Evolutionary conservation across 306 rosid genomes (phyloP).

Genomic region (Cucurbita moschata): DNA sequence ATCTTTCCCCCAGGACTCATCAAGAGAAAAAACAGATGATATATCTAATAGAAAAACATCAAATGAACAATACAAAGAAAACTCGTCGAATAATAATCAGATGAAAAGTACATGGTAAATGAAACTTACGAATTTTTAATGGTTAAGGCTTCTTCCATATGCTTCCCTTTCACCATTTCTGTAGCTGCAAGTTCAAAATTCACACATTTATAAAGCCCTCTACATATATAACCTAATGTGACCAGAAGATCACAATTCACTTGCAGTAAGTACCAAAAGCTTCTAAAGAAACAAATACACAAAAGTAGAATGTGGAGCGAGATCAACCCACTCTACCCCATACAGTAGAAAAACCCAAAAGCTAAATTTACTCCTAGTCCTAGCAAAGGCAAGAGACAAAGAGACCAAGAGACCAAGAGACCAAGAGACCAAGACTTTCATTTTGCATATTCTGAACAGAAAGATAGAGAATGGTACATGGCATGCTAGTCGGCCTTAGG

Average conservation of each 20-base stretch:
- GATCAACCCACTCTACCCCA: neutral
- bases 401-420: neutral
- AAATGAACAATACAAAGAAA: neutral
- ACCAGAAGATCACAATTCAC: neutral
- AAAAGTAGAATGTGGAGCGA: neutral
- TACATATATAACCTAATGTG: neutral
- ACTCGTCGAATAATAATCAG: neutral
- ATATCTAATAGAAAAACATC: neutral
- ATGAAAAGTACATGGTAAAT: neutral
- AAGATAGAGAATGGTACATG: neutral
- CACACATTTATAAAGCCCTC: neutral
- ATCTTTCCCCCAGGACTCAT: neutral
- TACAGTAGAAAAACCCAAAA: neutral
- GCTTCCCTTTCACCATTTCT: slow-evolving; percentile 85
- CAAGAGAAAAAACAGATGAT: neutral
- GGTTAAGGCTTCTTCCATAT: slow-evolving; percentile 66
- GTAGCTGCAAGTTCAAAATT: slow-evolving; percentile 51
- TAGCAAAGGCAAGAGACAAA: neutral
- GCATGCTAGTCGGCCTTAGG: neutral
- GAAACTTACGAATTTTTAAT: slow-evolving; percentile 61
- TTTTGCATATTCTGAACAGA: neutral
- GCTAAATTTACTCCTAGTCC: neutral
- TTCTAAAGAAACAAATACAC: neutral
- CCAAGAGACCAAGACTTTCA: neutral
- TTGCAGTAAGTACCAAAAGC: neutral